Evolutionary conservation across 805 yeast species (phyloP).

Genomic region (Suhomyces xylopsoci): DNA sequence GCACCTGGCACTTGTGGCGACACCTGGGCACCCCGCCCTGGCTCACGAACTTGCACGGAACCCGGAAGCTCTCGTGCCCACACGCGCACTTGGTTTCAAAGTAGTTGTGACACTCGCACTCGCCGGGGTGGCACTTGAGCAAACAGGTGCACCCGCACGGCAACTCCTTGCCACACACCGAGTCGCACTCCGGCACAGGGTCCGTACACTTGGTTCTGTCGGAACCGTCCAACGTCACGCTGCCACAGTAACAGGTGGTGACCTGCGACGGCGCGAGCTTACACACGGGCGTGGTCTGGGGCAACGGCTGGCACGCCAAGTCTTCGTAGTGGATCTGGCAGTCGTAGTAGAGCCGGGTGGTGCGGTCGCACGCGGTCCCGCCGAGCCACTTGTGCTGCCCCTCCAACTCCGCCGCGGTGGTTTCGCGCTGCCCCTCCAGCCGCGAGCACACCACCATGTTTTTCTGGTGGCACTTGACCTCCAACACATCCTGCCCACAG

Average conservation of each 20-base stretch:
- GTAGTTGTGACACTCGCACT: constrained; percentile 61
- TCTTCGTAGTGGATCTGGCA: constrained; percentile 63
- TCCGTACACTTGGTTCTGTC: constrained; percentile 65
- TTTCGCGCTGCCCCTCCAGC: constrained; percentile 3
- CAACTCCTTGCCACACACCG: constrained; percentile 58
- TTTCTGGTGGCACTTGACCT: constrained; percentile 44
- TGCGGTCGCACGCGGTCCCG: constrained; percentile 28
- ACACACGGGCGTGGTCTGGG: constrained; percentile 38
- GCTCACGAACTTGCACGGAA: constrained; percentile 61
- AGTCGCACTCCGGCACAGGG: constrained; percentile 72
- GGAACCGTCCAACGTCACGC: constrained; percentile 43
- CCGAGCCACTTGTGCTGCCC: constrained; percentile 26
- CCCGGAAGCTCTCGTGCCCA: constrained; percentile 50
- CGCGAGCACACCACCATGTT: constrained; percentile 31
- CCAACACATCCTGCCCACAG: constrained; percentile 59
- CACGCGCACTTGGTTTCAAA: constrained; percentile 62
- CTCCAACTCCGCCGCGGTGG: background rate
- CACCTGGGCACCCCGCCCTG: constrained; percentile 59
- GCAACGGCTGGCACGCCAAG: constrained; percentile 51
- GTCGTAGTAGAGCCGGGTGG: constrained; percentile 50
- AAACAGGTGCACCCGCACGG: constrained; percentile 74
- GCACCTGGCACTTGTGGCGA: constrained; percentile 65
- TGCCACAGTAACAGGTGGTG: constrained; percentile 81
- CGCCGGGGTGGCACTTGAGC: constrained; percentile 72
- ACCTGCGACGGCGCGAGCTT: constrained; percentile 58